A percentile compares a stretch with the other conserved stretches of the same genome.
These are phyloP conservation scores for Ustilago nuda DNA, from an alignment of 1,284 basidiomycete species.

Conservation along the genomic window DNA sequence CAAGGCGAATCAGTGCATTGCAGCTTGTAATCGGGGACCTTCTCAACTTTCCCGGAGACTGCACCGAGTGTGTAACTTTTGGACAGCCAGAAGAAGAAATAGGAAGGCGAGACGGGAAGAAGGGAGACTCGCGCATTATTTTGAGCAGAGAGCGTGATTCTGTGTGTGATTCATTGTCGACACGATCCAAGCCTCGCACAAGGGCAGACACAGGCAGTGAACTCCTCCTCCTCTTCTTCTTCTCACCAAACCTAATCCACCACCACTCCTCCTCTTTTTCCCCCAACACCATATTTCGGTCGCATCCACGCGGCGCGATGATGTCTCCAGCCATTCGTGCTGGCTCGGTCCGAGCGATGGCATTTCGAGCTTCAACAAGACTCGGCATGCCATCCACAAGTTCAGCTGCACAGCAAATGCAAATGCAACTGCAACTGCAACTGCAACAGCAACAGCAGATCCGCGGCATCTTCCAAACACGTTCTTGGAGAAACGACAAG, in stretches of 20 bases:
- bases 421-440: background rate
- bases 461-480: conserved; percentile 37
- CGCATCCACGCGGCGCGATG: conserved; percentile 15
- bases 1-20: background rate
- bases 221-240: background rate
- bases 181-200: conserved; percentile 1
- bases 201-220: background rate
- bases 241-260: background rate
- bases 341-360: conserved; percentile 43
- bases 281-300: conserved; percentile 9
- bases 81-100: background rate
- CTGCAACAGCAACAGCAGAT: conserved; percentile 28
- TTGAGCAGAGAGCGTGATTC: background rate
- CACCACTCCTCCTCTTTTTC: conserved; percentile 31
- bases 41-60: background rate
- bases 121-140: background rate
- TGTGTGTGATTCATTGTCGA: conserved; percentile 1
- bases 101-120: background rate
- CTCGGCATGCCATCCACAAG: conserved; percentile 38
- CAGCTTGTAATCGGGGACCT: background rate
- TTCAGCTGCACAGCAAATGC: conserved; percentile 10
- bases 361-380: conserved; percentile 22
- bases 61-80: background rate
- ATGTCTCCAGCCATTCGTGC: conserved; percentile 46
- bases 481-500: conserved; percentile 45